Evolutionary conservation across 1,284 basidiomycete genomes (phyloP).

Genomic region (Microbotryomycetes sp.): DNA sequence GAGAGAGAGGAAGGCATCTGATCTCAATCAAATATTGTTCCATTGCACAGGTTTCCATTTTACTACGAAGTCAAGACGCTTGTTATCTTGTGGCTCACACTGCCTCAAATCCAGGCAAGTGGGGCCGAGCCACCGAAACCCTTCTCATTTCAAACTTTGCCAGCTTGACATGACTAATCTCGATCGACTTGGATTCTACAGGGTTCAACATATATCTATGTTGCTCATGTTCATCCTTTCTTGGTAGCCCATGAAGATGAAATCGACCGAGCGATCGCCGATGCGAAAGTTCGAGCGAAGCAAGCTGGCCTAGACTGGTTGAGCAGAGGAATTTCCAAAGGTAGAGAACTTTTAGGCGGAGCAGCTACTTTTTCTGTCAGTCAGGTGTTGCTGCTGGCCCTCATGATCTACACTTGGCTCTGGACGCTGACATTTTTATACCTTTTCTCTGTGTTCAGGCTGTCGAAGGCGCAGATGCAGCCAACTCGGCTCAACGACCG

Average conservation of each 20-base stretch:
- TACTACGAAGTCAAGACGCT: constrained; percentile 77
- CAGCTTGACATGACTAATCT: too few species aligned
- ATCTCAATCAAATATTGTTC: background rate
- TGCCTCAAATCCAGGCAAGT: constrained; percentile 73
- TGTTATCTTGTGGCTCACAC: constrained; percentile 76
- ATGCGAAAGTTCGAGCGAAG: constrained; percentile 48
- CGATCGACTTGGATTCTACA: too few species aligned
- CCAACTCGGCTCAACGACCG: too few species aligned
- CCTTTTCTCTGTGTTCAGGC: too few species aligned
- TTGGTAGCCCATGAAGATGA: constrained; percentile 66
- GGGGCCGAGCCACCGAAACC: background rate
- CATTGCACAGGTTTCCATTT: constrained; percentile 64
- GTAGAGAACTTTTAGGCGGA: background rate
- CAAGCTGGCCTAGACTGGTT: constrained; percentile 57
- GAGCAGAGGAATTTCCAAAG: constrained; percentile 43
- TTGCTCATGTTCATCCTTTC: constrained; percentile 67
- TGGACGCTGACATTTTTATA: too few species aligned
- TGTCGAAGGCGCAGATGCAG: too few species aligned
- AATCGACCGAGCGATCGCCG: constrained; percentile 62
- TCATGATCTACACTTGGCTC: too few species aligned
- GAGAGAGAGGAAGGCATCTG: background rate
- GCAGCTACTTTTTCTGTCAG: background rate
- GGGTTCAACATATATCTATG: constrained; percentile 74
- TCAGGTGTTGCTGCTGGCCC: background rate
- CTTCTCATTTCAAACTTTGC: background rate